phyloP scores from a whole-genome alignment of 768 basidiomycete genomes.

The Roridomyces roridus region DNA sequence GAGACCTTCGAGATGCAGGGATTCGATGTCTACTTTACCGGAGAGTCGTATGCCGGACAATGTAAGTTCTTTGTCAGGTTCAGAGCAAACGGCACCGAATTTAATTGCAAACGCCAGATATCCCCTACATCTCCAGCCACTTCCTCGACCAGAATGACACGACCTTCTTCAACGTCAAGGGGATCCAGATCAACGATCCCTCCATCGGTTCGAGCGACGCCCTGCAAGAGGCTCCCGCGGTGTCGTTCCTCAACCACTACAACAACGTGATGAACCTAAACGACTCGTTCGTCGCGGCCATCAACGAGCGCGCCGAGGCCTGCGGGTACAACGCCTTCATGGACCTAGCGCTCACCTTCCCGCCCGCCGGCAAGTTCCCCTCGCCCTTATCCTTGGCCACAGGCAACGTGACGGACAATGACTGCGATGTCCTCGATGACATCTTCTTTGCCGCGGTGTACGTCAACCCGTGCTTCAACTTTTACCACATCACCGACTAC shows the following conservation, averaged over 20 bases:
- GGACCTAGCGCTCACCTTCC: slow-evolving; percentile 8
- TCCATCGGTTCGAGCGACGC: not conserved
- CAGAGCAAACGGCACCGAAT: not conserved
- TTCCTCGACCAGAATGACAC: slow-evolving; percentile 7
- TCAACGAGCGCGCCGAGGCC: too few relatives aligned
- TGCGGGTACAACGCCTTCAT: slow-evolving; percentile 13
- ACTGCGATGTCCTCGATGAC: slow-evolving; percentile 1
- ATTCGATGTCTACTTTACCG: too few relatives aligned
- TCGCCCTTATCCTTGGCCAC: slow-evolving; percentile 6
- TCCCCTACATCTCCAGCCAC: slow-evolving; percentile 8
- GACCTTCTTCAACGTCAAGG: slow-evolving; percentile 9
- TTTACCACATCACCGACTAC: slow-evolving; percentile 12
- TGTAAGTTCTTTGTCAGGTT: not conserved
- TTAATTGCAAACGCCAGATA: slow-evolving; percentile 10
- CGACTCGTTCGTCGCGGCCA: slow-evolving; percentile 6
- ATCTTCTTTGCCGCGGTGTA: slow-evolving; percentile 4
- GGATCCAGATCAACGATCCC: slow-evolving; percentile 5
- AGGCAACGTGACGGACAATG: slow-evolving; percentile 4
- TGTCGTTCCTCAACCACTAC: slow-evolving; percentile 10
- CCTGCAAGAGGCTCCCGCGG: slow-evolving; percentile 5
- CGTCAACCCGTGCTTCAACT: slow-evolving; percentile 9
- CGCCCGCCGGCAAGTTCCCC: slow-evolving; percentile 11
- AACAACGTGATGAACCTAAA: slow-evolving; percentile 13
- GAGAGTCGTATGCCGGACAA: too few relatives aligned
- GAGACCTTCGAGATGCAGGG: too few relatives aligned